Evolutionary conservation across 495 filamentous ascomycete genomes (phyloP), one percentile per base, ranked within the genome.

Genomic region (Hyaloscypha bicolor): DNA sequence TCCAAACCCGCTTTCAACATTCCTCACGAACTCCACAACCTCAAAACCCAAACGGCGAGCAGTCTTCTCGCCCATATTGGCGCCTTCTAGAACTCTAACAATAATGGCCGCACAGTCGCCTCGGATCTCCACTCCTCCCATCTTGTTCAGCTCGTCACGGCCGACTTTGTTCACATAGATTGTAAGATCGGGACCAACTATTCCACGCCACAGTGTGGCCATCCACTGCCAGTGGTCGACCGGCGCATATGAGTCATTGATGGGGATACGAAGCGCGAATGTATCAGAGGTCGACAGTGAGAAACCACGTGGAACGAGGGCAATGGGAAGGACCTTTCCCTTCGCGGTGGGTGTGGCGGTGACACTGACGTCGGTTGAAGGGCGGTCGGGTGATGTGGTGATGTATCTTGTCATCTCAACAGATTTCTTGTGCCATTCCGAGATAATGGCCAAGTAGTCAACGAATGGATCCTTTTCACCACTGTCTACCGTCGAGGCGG

Each of bases 191-290:
- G 94, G 86, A 0, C 92, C 93, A 0, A 94, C 85, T 61, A 92
- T 91, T 2, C 91, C 91, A 2, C 94, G 89, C 94, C 94, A 99
- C 3, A 97, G 83, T 60, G 91, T 95, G 32, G 94, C 95, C 82
- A 94, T 92, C 95, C 95, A 97, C 77, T 97, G 93, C 95, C 95
- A 99, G 75, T 99, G 95, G 73, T 99, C 93, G 33, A 92, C 80
- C 0, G 92, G 88, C 1, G 85, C 85, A 74, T 96, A 97, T 3
- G 86, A 81, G 70, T 97, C 94, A 12, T 81, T 78, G 58, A 96
- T 91, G 9, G 90, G 90, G 12, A 94, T 86, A 19, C 82, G 79
- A 60, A 82, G 85, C 0, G 93, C 89, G 71, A 90, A 94, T 37
- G 82, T 77, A 72, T 97, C 91, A 6, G 90, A 89, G 1, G 86